Conservation (phyloP, 192 early-diverging fungal genomes). For the Pilaira anomala region DNA sequence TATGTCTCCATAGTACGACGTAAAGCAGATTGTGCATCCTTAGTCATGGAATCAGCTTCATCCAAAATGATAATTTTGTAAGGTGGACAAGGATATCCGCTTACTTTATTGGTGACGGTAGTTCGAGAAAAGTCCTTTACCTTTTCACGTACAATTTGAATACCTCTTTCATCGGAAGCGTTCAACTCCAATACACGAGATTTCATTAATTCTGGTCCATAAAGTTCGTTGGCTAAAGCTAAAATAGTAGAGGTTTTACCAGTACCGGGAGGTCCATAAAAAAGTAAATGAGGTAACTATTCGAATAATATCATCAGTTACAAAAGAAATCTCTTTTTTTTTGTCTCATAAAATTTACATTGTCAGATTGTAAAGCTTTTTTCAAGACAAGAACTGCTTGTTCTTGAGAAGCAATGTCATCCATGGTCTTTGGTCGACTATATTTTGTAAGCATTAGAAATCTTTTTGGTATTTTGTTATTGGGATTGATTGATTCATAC, state of each 20-base stretch:
- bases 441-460: background rate
- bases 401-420: conserved; percentile 87
- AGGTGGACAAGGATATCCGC: conserved; percentile 64
- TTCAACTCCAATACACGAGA: conserved; percentile 89
- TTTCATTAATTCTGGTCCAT: conserved; percentile 74
- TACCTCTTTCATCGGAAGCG: conserved; percentile 98
- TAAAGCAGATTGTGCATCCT: conserved; percentile 89
- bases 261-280: conserved; percentile 97
- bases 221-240: conserved; percentile 82
- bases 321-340: no score
- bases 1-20: conserved; percentile 94
- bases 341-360: conserved; percentile 50
- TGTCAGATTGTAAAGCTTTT: conserved; percentile 82
- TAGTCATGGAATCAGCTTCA: conserved; percentile 96
- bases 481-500: background rate
- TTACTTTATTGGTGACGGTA: conserved; percentile 48
- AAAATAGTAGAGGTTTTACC: conserved; percentile 97
- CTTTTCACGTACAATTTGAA: conserved; percentile 86
- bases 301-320: background rate
- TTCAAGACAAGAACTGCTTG: conserved; percentile 81
- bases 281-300: conserved; percentile 93
- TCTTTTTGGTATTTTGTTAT: background rate
- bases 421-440: conserved; percentile 81
- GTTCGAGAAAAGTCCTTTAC: conserved; percentile 90
- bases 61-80: conserved; percentile 97